phyloP scores from a whole-genome alignment of 192 early-diverging fungal genomes.

The Backusella liffmaniae region DNA sequence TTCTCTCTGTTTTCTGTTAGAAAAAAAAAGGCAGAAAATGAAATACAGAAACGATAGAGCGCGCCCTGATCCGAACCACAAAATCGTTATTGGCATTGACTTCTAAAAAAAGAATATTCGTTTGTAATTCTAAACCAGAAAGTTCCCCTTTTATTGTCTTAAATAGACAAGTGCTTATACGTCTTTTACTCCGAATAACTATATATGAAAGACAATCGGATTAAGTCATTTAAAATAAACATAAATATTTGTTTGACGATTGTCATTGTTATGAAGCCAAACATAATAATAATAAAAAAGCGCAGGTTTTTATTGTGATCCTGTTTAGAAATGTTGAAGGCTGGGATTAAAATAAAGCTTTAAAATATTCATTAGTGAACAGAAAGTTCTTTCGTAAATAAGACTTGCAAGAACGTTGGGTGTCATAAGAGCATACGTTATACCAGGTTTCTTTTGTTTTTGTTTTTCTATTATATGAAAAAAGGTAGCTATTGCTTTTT shows the following conservation, averaged over 20 bases:
- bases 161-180: not conserved
- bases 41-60: not conserved
- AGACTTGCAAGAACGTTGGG: not conserved
- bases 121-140: not conserved
- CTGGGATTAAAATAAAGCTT: not conserved
- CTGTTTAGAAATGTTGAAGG: not conserved
- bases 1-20: not conserved
- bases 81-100: not conserved
- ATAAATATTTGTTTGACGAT: not conserved
- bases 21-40: not conserved
- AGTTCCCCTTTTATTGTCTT: not conserved
- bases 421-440: not conserved
- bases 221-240: not conserved
- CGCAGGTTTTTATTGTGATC: not conserved
- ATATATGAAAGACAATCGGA: not conserved
- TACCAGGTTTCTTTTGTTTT: not conserved
- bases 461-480: not conserved
- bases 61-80: too few relatives aligned
- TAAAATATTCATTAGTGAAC: not conserved
- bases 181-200: not conserved
- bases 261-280: not conserved
- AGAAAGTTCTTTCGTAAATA: not conserved
- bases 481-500: too few relatives aligned
- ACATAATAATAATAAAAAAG: not conserved
- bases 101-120: not conserved